A percentile compares a stretch with the other conserved stretches of the same genome.
These are phyloP conservation scores for Russula compacta DNA, from an alignment of 768 basidiomycete species.

Conservation along the genomic window DNA sequence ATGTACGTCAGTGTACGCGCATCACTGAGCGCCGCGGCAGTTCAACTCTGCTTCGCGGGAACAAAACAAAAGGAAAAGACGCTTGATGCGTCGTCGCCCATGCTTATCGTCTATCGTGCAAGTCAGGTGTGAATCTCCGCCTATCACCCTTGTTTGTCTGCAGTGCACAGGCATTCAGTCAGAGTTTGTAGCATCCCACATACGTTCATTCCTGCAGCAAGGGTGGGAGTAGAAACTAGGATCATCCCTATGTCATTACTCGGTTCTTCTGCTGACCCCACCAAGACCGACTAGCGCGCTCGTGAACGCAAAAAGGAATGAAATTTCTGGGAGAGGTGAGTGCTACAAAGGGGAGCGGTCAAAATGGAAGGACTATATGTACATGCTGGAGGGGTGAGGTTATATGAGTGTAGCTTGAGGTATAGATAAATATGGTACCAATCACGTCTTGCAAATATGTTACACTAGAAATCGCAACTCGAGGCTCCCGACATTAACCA, in stretches of 20 bases:
- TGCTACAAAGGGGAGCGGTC: neutral
- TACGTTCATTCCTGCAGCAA: neutral
- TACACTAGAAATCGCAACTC: neutral
- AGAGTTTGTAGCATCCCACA: neutral
- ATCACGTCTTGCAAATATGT: neutral
- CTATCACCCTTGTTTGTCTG: no score
- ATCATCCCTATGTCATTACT: neutral
- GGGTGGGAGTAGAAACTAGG: neutral
- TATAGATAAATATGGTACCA: neutral
- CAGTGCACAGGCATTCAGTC: neutral
- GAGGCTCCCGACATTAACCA: neutral
- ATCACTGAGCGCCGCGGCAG: neutral
- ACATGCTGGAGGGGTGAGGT: neutral
- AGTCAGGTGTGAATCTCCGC: no score
- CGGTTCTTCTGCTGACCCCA: neutral
- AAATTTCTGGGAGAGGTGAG: slow-evolving; percentile 2
- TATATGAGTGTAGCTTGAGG: neutral
- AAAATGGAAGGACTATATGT: slow-evolving; percentile 1
- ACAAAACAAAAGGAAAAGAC: neutral
- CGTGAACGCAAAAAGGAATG: neutral
- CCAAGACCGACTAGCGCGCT: neutral
- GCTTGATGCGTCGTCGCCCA: neutral
- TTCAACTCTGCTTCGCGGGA: slow-evolving; percentile 11
- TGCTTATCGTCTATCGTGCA: neutral
- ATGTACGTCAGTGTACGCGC: neutral